Evolutionary conservation across 768 basidiomycete species (phyloP), one percentile per base, ranked within the genome.

Genomic region (Clathrus columnatus): DNA sequence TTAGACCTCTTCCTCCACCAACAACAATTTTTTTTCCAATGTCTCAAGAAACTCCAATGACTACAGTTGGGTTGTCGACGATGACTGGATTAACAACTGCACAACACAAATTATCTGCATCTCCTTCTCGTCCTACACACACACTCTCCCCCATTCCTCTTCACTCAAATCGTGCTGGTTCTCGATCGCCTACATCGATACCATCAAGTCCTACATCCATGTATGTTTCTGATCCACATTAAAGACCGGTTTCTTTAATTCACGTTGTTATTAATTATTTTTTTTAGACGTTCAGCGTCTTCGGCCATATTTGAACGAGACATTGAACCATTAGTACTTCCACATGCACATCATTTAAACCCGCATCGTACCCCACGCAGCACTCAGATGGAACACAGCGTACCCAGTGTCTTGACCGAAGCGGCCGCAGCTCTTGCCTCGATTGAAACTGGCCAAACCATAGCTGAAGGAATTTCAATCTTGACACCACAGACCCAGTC

Each of bases 261-360:
- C 47, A 20, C 49, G 14, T 23, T 48, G 52, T 17, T 60, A 29
- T 10, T 45, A 50, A 27, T 53, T 41, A 30, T 24, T 30, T 20
- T 42, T 43, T 46, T 46, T 61, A 73, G 70, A 50, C 81, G 87
- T 62, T 91, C 88, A 0, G 88, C 87, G 0, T 88, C 87, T 0
- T 91, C 89, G 0, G 90, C 91, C 32, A 94, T 93, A 56, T 94
- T 94, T 58, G 91, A 94, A 69, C 82, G 91, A 30, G 91, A 94
- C 66, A 91, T 94, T 60, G 91, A 92, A 61, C 84, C 84, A 16
- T 52, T 69, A 1, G 62, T 64, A 0, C 63, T 66, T 61, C 76
- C 70, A 29, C 76, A 63, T 57, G 69, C 59, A 64, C 29, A 42
- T 50, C 26, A 28, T 54, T 50, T 68, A 69, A 62, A 71, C 67